These are phyloP conservation scores for Ensete glaucum DNA, from an alignment of 176 grass and related monocot species.

Conservation along the genomic window DNA sequence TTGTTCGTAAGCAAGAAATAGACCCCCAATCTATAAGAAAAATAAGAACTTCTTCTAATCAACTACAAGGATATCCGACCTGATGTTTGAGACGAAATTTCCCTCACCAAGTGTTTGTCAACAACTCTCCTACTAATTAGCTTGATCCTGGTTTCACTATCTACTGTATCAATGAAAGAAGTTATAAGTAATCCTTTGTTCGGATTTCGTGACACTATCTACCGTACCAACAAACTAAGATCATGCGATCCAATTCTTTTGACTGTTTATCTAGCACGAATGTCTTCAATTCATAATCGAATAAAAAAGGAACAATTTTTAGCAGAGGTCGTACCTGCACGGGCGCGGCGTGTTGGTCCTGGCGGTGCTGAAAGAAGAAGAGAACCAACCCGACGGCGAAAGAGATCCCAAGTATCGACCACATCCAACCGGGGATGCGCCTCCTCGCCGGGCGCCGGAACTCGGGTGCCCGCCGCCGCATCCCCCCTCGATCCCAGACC, in stretches of 20 bases:
- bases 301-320: constrained; percentile 13
- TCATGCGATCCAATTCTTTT: background rate
- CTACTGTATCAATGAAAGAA: background rate
- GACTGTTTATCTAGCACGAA: background rate
- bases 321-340: constrained; percentile 38
- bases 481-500: too few relatives aligned
- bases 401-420: constrained; percentile 77
- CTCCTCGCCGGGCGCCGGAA: constrained; percentile 54
- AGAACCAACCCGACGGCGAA: constrained; percentile 64
- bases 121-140: background rate
- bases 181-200: background rate
- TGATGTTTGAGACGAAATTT: background rate
- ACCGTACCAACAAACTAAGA: background rate
- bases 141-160: background rate
- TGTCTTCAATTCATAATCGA: constrained; percentile 8
- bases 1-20: background rate
- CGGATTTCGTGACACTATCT: background rate
- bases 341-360: constrained; percentile 52
- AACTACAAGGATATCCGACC: background rate
- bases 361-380: constrained; percentile 85
- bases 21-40: background rate
- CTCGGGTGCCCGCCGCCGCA: constrained; percentile 59
- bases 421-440: constrained; percentile 70
- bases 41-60: background rate
- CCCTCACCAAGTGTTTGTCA: background rate